Base-by-base conservation (phyloP, 2,329 filamentous ascomycete genomes). In the Thermothelomyces thermophilus region DNA sequence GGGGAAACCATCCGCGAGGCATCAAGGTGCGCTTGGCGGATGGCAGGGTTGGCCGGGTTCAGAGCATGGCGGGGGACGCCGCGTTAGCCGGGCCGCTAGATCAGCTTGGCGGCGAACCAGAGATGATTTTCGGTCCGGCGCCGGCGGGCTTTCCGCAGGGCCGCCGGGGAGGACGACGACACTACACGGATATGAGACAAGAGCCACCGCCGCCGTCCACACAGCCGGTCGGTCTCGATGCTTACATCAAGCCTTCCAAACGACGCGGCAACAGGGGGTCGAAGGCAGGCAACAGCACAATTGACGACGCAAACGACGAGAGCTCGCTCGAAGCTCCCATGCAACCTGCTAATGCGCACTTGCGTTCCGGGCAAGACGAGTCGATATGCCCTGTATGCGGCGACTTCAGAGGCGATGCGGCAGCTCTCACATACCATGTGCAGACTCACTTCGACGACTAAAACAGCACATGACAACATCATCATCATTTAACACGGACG, bases 1-100 rank as follows among this genome's bases (percentile, higher is more conserved):
- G 78, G 1, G 84, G 85, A 22, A 80, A 90, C 58, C 87, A 91
- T 60, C 84, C 85, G 2, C 76, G 84, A 9, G 87, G 87, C 31
- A 87, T 90, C 69, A 91, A 90, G 66, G 86, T 90, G 20, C 79
- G 86, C 2, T 71, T 91, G 5, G 68, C 71, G 1, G 84, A 87
- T 63, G 86, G 86, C 1, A 74, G 84, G 22, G 79, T 91, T 2
- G 87, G 87, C 2, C 71, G 87, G 14, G 87, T 91, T 24, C 87
- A 90, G 66, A 71, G 74, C 39, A 74, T 87, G 65, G 70, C 67
- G 14, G 47, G 62, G 39, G 54, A 53, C 35, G 30, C 41, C 14
- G 40, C 35, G 20, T 37, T 2, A 59, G 63, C 26, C 53, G 48
- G 24, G 14, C 2, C 16, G 8, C 20, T n/a, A 3, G 13, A 7